Base-by-base conservation (phyloP, 371 early-diverging fungal species). In the Mortierella sp. region DNA sequence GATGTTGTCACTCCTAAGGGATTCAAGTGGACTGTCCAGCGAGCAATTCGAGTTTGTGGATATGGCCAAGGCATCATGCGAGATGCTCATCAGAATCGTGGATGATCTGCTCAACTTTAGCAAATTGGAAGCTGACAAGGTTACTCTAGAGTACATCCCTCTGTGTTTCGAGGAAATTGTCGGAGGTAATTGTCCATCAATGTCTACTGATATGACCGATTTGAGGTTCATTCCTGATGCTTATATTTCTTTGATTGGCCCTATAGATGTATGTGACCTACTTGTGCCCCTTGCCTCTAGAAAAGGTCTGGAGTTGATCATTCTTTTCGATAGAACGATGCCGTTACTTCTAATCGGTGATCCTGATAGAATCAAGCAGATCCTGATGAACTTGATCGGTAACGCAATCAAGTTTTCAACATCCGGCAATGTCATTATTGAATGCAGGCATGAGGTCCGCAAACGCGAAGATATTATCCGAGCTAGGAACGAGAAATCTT, bases 321-420 rank as follows among this genome's bases (percentile, higher is more conserved):
- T 88, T 48, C 62, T 83, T 3, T 73, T 86, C 4, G 85, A 85
- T 22, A 84, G 69, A 77, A 88, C 28, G 69, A 84, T 52, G 8
- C 84, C 59, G 53, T 81, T 55, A 74, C 83, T 21, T 9, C 69
- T 88, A 1, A 78, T 84, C 28, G 89, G 88, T 3, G 89, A 89
- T 58, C 77, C 85, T 7, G 84, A 84, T 21, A 67, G 89, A 10
- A 70, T 89, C 43, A 85, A 86, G 36, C 88, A 90, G 70, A 84
- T 90, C 24, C 61, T 90, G n/a, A 77, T 87, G 65, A 90, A 90
- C 68, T 40, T 90, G 71, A 79, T 90, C n/a, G 90, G 91, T 16
- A 92, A 92, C 61, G 91, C 92, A 16, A 88, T 92, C 82, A 92
- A 92, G 67, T 92, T 92, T 52, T 91, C 92, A 1, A 87, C 88